Conservation (phyloP, 805 yeast species). For the Tetrapisispora fleetii region DNA sequence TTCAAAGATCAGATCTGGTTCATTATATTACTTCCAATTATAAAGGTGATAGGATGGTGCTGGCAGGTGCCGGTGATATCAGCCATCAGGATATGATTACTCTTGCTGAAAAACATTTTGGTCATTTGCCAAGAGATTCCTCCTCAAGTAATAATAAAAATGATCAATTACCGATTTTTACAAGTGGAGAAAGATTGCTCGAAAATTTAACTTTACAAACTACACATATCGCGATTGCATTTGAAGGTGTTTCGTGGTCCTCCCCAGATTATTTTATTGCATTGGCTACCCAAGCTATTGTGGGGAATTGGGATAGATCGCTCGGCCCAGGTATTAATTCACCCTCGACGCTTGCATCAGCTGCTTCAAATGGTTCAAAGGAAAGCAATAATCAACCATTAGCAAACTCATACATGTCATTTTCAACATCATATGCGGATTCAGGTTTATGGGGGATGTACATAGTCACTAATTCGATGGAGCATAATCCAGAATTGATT, state of each 20-base stretch:
- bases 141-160: background rate
- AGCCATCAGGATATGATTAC: constrained; percentile 75
- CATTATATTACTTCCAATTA: constrained; percentile 78
- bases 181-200: constrained; percentile 78
- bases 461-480: constrained; percentile 67
- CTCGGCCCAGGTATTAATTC: constrained; percentile 73
- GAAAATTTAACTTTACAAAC: constrained; percentile 76
- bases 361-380: constrained; percentile 41
- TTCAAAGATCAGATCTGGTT: constrained; percentile 64
- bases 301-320: constrained; percentile 96
- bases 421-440: constrained; percentile 93
- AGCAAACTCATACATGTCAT: constrained; percentile 93
- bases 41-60: constrained; percentile 93
- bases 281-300: constrained; percentile 89
- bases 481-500: constrained; percentile 52
- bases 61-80: constrained; percentile 94
- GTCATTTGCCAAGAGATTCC: constrained; percentile 45
- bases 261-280: constrained; percentile 93
- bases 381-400: constrained; percentile 34
- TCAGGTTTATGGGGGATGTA: constrained; percentile 98
- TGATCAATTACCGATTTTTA: constrained; percentile 58
- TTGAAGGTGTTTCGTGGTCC: constrained; percentile 98
- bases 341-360: constrained; percentile 72
- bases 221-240: constrained; percentile 85
- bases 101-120: constrained; percentile 68